Evolutionary conservation across 352 stramenopile genomes (phyloP), one percentile per base, ranked within the genome.

Genomic region (Phytophthora pseudosyringae): DNA sequence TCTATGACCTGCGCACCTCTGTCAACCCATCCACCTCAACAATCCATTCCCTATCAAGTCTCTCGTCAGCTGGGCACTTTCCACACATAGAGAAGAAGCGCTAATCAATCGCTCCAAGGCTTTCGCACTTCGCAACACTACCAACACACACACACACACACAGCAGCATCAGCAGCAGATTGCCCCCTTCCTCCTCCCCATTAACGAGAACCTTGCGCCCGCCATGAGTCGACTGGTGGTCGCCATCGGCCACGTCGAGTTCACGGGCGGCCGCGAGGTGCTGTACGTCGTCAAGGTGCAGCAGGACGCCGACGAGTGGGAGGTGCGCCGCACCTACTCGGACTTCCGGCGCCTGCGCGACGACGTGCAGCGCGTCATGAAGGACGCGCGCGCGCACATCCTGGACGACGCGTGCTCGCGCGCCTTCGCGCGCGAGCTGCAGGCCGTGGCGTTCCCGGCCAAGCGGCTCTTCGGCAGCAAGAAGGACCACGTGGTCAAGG

Each of bases 261-360:
- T 93, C 73, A 90, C 81, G 31, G 74, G 77, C 57, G 72, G 70
- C 38, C 79, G 77, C 54, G 72, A 91, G 58, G 86, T 86, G 28
- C 69, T 93, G 25, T 93, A 93, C 67, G 81, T 93, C 18, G 59
- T 93, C 31, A 86, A 86, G 5, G 84, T 93, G 43, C 83, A 89
- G 60, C 84, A 91, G 58, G 84, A 93, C 52, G 55, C 55, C 3
- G 84, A 93, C 58, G 77, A 88, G 46, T 93, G 84, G 84, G 67
- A 90, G 39, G 82, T 93, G 43, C 76, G 79, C 0, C 78, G 82
- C 59, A 78, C 76, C 5, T 93, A 90, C 71, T 81, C 82, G 15
- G 84, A 91, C 61, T 93, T 93, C 59, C 80, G 84, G 33, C 77
- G 75, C 47, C 67, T 93, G 35, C 84, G 84, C 38, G 82, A 93